Evolutionary conservation across 371 early-diverging fungal species (phyloP), one percentile per base, ranked within the genome.

Genomic region (Smittium culicis): DNA sequence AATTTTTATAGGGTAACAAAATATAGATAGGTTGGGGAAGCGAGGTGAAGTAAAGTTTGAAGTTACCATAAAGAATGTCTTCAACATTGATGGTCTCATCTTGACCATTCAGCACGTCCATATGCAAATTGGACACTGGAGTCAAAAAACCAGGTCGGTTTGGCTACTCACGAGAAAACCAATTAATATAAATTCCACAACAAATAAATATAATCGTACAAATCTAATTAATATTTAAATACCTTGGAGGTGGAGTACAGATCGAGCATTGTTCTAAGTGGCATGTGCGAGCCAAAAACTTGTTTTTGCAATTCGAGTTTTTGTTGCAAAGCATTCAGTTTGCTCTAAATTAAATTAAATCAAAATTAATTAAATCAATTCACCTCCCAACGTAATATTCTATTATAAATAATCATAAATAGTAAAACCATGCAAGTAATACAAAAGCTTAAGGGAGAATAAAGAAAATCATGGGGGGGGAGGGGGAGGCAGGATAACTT

Each of bases 221-320:
- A 45, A 45, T 45, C 45, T 20, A 45, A 20, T 45, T 14, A 45
- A 45, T 20, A 45, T 14, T 45, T 8, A 8, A 45, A 64, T 55
- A 77, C 66, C 27, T 32, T 62, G 16, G 62, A 62, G 11, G 30
- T 31, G 54, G 67, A 64, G 67, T 68, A 71, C 57, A 83, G 80
- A 74, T 94, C 95, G 95, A 96, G 93, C 73, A 89, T 86, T 73
- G 89, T 76, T 69, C 90, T 85, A 70, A 96, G 80, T 59, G 95
- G 97, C 25, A 88, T 86, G 70, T 94, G 93, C 71, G 91, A 77
- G 54, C 95, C 97, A 71, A 88, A 88, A 8, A 30, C 20, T 45
- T 45, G 29, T 64, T 68, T 68, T 68, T 62, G 62, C 8, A 62
- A 35, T 31, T 62, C 20, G 25, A 62, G 33, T 31, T 62, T 62